Evolutionary conservation across 441 rosid species (phyloP), one percentile per base, ranked within the genome.

Genomic region (Codiaeum variegatum): DNA sequence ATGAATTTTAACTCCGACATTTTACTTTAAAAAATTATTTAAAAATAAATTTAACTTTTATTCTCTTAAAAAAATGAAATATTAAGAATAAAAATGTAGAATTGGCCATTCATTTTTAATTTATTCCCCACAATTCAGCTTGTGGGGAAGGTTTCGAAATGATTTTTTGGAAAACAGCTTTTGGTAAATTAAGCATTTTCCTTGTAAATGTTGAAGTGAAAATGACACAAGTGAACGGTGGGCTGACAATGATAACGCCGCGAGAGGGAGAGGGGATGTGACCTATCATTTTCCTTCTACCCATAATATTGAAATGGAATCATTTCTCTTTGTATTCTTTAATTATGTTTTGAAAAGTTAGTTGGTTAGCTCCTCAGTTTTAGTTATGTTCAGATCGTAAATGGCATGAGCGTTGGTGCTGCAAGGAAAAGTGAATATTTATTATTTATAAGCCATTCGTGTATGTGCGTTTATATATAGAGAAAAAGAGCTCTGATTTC

Each of bases 401-500:
- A 64, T 64, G 13, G n/a, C 52, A 64, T 40, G 68, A 42, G 46
- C 26, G 52, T 44, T 47, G 40, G 4, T 31, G 70, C 70, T 67
- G 38, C 42, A 67, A 24, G n/a, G n/a, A 31, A 67, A 18, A 34
- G 58, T 26, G 16, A 51, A 8, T 1, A 26, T 26, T 58, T 26
- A 24, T 11, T 23, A 40, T 47, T 67, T 31, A 29, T 7, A 66
- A 47, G 70, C 58, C 16, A 66, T 44, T 44, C 49, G 18, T 44
- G 18, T 44, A 3, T 44, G 49, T 15, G 49, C 4, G 1, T 36
- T 0, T 36, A 0, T 36, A 5, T 36, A 36, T 44, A 11, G 63
- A 32, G 34, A 24, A 6, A 51, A 49, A 6, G 69, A 63, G 80
- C 78, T 64, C 82, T 29, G 21, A 49, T 76, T 38, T 63, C 83